Evolutionary conservation across 768 basidiomycete species (phyloP), one percentile per base, ranked within the genome.

Genomic region (Pleurotus tuber-regium): DNA sequence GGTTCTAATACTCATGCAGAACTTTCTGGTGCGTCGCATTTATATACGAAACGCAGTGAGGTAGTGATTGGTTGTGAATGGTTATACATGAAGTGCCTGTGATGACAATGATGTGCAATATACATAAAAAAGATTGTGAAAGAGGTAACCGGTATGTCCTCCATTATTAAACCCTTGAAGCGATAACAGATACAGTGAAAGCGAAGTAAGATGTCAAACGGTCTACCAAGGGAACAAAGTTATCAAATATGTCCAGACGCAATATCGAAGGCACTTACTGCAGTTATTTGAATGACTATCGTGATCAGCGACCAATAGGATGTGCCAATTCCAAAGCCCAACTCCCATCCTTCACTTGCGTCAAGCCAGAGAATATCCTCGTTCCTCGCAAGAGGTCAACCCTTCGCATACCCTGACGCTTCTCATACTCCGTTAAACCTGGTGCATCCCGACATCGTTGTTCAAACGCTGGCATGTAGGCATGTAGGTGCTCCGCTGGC

Each of bases 371-470:
- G 62, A 84, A 86, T 49, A 82, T 61, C 23, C 79, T 76, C 49
- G 64, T 75, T 7, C 80, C 78, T 19, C 70, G 60, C 50, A 86
- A 64, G 28, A 80, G 61, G 53, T 87, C 84, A 42, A 84, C 74
- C 14, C 84, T 74, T 48, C 74, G 70, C 65, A 82, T 70, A 5
- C 83, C 84, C 41, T 72, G 65, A 26, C 65, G 63, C 54, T 72
- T 70, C 51, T 75, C 76, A 48, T 63, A 70, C 46, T 68, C 69
- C 12, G 69, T 65, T 43, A 74, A 56, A 25, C 73, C 74, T 1
- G 72, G 70, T 25, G 67, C 66, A 43, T 77, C 71, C 28, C 64
- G 59, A 59, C 78, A 80, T 42, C 79, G 70, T 47, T 76, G 72
- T 30, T 69, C 65, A 56, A 79, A 83, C 0, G 74, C 71, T 1